Base-by-base conservation (phyloP, 2,329 filamentous ascomycete species). In the Aspergillus candidus region DNA sequence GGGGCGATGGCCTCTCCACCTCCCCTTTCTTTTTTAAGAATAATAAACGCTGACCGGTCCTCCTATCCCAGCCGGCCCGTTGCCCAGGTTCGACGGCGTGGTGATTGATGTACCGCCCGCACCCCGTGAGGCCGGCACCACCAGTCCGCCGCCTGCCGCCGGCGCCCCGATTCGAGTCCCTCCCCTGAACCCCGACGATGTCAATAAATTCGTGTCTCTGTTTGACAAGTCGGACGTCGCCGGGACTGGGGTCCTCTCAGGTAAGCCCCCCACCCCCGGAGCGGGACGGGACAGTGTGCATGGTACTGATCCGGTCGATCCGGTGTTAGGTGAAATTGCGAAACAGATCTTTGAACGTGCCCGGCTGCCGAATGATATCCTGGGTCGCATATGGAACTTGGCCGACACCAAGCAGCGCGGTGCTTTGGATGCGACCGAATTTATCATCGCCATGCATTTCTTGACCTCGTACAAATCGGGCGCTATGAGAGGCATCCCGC, bases 391-490 rank as follows among this genome's bases (percentile, higher is more conserved):
- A 71, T 98, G 93, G 93, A 89, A 86, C 57, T 77, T 98, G 49
- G 86, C 90, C 15, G 93, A 98, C 64, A 93, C 88, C 0, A 90
- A 96, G 67, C 89, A 95, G 69, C 82, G 90, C 41, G 93, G 93
- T 40, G 82, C 85, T 29, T 76, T 98, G 31, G 86, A 90, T 46
- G 77, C 83, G 56, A 91, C 89, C 11, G 93, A 97, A 59, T 98
- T 98, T 64, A 86, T 95, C 61, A 94, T 98, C 60, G 93, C 93
- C 36, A 98, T 98, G 93, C 93, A 98, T 66, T 74, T 98, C 48
- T 76, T 98, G 50, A 91, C 88, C 11, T 95, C 89, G 11, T 88
- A 88, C 70, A 95, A 94, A 73, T 85, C 83, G 11, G 86, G 89
- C 15, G 76, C 82, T 27, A 77, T 98, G 65, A 83, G 88, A 51